Evolutionary conservation across 768 basidiomycete species (phyloP), one percentile per base, ranked within the genome.

Genomic region (Suillus occidentalis): DNA sequence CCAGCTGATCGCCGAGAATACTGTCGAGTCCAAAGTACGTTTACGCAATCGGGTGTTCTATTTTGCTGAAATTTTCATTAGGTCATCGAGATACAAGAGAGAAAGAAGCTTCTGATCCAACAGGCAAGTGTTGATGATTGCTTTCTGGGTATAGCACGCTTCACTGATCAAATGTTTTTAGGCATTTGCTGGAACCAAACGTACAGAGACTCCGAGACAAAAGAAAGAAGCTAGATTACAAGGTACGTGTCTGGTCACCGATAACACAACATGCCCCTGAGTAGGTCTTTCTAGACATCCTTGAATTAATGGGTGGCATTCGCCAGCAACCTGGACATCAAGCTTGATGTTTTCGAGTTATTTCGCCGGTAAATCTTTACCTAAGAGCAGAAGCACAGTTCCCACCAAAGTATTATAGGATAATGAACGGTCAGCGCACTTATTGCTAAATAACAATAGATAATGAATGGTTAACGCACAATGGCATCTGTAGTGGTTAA

Each of bases 1-100:
- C 72, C 94, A 95, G 70, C 78, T 96, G 57, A 94, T 96, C 62
- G 92, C 94, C 0, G 94, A 95, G 69, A 84, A 94, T 69, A 96
- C 94, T 0, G 89, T 95, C 1, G 94, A 96, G 75, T 84, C 91
- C 14, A 94, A 92, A 76, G 94, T 88, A 69, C 9, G 68, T 65
- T n/a, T 16, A n/a, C 14, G 37, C 4, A 34, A 60, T 57, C 52
- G 57, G 28, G 25, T 12, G 6, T 42, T 53, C 37, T 16, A 31
- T 49, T 25, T 65, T 10, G 37, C 31, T n/a, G 47, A 63, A 37
- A 42, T 50, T n/a, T 10, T 50, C 18, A 47, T 64, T 42, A 85
- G 87, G 87, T 91, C 50, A 81, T 96, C 52, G 92, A 92, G 31
- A 96, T 95, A 65, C 94, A 96, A 73, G 90, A 92, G 65, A 84